Conservation (phyloP, 495 filamentous ascomycete species). For the Penicillium lagena region DNA sequence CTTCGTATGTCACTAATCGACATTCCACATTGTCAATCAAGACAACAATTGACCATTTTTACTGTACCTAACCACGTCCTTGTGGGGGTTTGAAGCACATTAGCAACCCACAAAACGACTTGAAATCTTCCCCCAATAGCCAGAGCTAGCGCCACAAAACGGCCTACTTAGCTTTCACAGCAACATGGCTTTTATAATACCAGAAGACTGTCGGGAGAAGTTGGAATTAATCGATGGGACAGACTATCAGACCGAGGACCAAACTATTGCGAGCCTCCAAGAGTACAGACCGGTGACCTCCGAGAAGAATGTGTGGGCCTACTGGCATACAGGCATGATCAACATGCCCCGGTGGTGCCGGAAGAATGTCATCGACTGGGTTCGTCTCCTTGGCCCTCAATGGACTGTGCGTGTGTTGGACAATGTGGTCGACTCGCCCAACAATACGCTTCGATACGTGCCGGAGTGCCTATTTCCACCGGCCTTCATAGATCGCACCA, state of each 20-base stretch:
- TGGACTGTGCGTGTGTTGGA: slow-evolving; percentile 22
- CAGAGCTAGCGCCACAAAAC: too few species aligned
- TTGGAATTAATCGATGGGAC: neutral
- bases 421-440: slow-evolving; percentile 8
- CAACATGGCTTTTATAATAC: too few species aligned
- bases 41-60: too few species aligned
- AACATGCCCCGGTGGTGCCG: slow-evolving; percentile 16
- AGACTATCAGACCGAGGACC: neutral
- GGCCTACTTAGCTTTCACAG: too few species aligned
- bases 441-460: slow-evolving; percentile 9
- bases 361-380: slow-evolving; percentile 18
- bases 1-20: too few species aligned
- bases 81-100: too few species aligned
- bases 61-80: too few species aligned
- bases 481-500: slow-evolving; percentile 5
- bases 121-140: too few species aligned
- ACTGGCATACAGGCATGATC: slow-evolving; percentile 15
- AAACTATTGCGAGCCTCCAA: neutral
- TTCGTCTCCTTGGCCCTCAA: slow-evolving; percentile 6
- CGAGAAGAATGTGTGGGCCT: slow-evolving; percentile 24
- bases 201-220: neutral
- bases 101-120: too few species aligned
- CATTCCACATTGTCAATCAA: too few species aligned
- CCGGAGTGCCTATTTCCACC: slow-evolving; percentile 3
- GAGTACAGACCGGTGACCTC: slow-evolving; percentile 6